A percentile compares a stretch with the other conserved stretches of the same genome.
These are phyloP conservation scores for Capsella bursapastoris DNA, from an alignment of 345 rosid genomes.

Conservation along the genomic window DNA sequence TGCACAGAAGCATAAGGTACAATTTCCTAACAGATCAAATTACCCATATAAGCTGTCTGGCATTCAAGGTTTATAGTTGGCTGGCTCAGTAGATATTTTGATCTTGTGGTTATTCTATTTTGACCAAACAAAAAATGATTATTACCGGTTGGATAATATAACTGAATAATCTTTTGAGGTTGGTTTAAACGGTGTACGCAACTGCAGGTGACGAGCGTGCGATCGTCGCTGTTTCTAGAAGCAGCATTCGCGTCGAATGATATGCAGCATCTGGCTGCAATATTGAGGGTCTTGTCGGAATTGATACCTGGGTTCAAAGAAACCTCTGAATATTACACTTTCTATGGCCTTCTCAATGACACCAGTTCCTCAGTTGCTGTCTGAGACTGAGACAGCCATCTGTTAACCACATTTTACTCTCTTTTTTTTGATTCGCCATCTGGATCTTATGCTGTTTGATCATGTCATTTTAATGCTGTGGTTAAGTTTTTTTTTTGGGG, in stretches of 20 bases:
- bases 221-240: slow-evolving; percentile 78
- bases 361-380: slow-evolving; percentile 55
- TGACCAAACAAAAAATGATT: no score
- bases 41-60: neutral
- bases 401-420: slow-evolving; percentile 2
- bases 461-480: neutral
- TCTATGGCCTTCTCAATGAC: slow-evolving; percentile 66
- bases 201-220: slow-evolving; percentile 70
- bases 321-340: slow-evolving; percentile 64
- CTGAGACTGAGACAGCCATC: slow-evolving; percentile 38
- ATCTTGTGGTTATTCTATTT: no score
- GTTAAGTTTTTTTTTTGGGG: neutral
- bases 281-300: slow-evolving; percentile 87
- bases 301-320: slow-evolving; percentile 70
- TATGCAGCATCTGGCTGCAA: slow-evolving; percentile 83
- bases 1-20: slow-evolving; percentile 85
- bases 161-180: slow-evolving; percentile 3
- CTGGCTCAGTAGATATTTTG: neutral
- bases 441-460: slow-evolving; percentile 7
- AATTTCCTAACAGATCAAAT: neutral
- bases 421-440: neutral
- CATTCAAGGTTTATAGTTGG: no score
- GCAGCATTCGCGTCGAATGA: slow-evolving; percentile 79
- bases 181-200: neutral
- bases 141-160: neutral